phyloP scores from a whole-genome alignment of 2,329 filamentous ascomycete genomes.

The Canariomyces notabilis region DNA sequence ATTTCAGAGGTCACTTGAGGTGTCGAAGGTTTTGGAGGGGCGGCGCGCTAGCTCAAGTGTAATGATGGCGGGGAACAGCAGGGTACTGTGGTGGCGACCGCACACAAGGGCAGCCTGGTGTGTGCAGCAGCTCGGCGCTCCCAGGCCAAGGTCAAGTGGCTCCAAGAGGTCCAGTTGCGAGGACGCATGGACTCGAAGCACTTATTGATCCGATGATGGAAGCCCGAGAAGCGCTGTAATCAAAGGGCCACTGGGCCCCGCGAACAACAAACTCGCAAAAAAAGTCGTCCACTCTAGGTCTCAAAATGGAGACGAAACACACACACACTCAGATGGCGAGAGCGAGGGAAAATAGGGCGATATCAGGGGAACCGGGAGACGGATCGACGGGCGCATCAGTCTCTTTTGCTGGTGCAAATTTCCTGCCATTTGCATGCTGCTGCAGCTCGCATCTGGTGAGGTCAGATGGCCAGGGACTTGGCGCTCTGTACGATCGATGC shows the following conservation, averaged over 20 bases:
- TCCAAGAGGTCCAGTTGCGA: slow-evolving; percentile 17
- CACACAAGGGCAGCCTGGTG: slow-evolving; percentile 24
- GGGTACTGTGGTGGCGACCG: slow-evolving; percentile 26
- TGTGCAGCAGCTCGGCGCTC: slow-evolving; percentile 21
- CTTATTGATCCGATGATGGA: slow-evolving; percentile 1
- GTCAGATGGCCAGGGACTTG: slow-evolving; percentile 27
- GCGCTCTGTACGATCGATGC: slow-evolving; percentile 22
- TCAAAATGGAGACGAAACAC: background rate
- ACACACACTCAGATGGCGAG: background rate
- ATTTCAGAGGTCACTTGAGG: slow-evolving; percentile 21
- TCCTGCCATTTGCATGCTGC: slow-evolving; percentile 17
- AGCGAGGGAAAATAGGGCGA: background rate
- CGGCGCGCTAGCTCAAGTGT: slow-evolving; percentile 26
- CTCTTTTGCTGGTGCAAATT: slow-evolving; percentile 9
- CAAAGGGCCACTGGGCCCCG: background rate
- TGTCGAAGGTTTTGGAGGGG: slow-evolving; percentile 27
- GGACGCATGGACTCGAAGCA: slow-evolving; percentile 21
- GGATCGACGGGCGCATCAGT: slow-evolving; percentile 3
- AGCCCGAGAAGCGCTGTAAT: background rate
- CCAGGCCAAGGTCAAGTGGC: slow-evolving; percentile 25
- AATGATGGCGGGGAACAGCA: slow-evolving; percentile 28
- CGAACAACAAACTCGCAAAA: background rate
- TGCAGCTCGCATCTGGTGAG: slow-evolving; percentile 24
- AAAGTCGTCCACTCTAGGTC: background rate
- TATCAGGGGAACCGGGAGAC: background rate